These are phyloP conservation scores for Tricholoma furcatifolium DNA, from an alignment of 768 basidiomycete species.

Conservation along the genomic window DNA sequence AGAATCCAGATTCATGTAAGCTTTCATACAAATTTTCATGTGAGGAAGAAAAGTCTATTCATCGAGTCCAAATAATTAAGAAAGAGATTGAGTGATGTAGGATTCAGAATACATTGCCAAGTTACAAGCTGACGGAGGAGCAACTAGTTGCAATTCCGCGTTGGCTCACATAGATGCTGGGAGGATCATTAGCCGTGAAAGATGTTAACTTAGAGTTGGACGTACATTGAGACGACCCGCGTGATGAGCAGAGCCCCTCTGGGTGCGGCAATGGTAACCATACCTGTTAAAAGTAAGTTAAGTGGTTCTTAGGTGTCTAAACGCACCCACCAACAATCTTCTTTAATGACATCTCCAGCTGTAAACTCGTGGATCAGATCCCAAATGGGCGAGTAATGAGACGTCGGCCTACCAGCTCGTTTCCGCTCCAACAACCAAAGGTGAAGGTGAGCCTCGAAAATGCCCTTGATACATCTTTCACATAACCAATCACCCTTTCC, in stretches of 20 bases:
- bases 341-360: conserved; percentile 13
- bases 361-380: neutral
- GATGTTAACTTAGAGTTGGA: neutral
- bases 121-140: too few species aligned
- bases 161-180: conserved; percentile 23
- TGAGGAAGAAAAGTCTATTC: neutral
- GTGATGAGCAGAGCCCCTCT: conserved; percentile 22
- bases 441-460: conserved; percentile 25
- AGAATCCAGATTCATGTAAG: too few species aligned
- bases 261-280: conserved; percentile 30
- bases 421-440: conserved; percentile 25
- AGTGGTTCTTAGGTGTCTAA: neutral
- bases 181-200: neutral
- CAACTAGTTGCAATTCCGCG: conserved; percentile 3
- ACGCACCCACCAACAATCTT: conserved; percentile 27
- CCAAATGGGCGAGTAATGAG: neutral
- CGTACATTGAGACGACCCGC: conserved; percentile 26
- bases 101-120: too few species aligned
- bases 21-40: too few species aligned
- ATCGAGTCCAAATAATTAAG: too few species aligned
- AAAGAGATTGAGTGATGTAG: too few species aligned
- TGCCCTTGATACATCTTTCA: conserved; percentile 22
- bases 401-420: conserved; percentile 16
- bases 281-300: conserved; percentile 19
- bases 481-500: conserved; percentile 30